Evolutionary conservation across 2,329 filamentous ascomycete genomes (phyloP).

Genomic region (Cordyceps tenuipes): DNA sequence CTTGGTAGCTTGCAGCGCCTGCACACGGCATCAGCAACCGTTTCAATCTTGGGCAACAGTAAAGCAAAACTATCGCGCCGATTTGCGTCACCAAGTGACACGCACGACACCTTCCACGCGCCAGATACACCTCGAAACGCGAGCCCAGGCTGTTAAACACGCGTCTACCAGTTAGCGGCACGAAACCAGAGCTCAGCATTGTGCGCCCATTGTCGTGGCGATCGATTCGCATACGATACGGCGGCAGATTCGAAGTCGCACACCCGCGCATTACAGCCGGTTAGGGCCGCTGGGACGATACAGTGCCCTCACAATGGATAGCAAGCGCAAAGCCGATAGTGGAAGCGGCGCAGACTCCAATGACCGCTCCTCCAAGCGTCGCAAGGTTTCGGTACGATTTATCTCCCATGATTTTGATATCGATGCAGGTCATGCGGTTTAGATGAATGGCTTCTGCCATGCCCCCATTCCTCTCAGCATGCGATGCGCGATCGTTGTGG

Average conservation of each 20-base stretch:
- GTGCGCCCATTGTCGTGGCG: neutral
- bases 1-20: neutral
- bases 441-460: neutral
- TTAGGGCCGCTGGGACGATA: neutral
- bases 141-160: constrained; percentile 1
- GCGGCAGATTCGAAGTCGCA: neutral
- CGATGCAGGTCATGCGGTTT: neutral
- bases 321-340: constrained; percentile 48
- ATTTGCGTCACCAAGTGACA: neutral
- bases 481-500: neutral
- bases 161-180: constrained; percentile 3
- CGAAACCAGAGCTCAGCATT: neutral
- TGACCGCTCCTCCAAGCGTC: constrained; percentile 48
- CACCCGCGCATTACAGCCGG: neutral
- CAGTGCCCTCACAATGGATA: constrained; percentile 37
- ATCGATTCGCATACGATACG: neutral
- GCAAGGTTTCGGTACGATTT: constrained; percentile 40
- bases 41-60: neutral
- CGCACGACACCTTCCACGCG: neutral
- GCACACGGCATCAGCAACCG: neutral
- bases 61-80: neutral
- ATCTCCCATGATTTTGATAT: neutral
- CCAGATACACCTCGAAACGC: neutral
- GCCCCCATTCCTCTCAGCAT: neutral
- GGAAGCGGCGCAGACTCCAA: constrained; percentile 36